A percentile compares a stretch with the other conserved stretches of the same genome.
These are phyloP conservation scores for Saccharomyces hybrid DNA, from an alignment of 1,139 yeast genomes.

Conservation along the genomic window DNA sequence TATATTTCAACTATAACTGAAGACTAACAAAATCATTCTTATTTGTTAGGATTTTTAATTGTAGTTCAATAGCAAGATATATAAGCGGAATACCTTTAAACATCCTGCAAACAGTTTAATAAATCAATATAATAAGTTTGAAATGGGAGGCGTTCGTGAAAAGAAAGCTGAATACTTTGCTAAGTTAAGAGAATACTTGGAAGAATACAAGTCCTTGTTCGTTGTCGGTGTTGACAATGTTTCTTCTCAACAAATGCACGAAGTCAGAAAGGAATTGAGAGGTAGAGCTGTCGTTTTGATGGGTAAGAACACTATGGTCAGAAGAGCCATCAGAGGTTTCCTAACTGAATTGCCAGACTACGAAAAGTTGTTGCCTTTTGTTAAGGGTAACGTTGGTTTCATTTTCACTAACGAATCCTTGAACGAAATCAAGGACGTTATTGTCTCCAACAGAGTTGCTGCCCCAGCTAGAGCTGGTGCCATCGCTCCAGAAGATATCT, in stretches of 20 bases:
- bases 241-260: constrained; percentile 99
- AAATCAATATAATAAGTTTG: constrained; percentile 46
- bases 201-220: constrained; percentile 96
- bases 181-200: constrained; percentile 91
- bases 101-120: constrained; percentile 67
- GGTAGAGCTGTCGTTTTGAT: constrained; percentile 89
- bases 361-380: constrained; percentile 89
- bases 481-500: constrained; percentile 94
- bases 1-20: not conserved
- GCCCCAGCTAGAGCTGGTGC: constrained; percentile 99
- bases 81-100: constrained; percentile 57
- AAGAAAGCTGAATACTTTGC: constrained; percentile 92
- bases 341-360: constrained; percentile 87
- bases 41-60: not conserved
- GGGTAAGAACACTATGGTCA: constrained; percentile 99
- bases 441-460: constrained; percentile 90
- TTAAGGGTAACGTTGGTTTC: constrained; percentile 98
- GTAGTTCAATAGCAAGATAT: not conserved
- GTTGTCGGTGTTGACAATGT: constrained; percentile 99
- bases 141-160: constrained; percentile 99
- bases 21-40: too few species aligned
- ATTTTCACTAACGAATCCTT: constrained; percentile 96
- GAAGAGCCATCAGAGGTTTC: constrained; percentile 99
- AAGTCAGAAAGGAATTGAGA: constrained; percentile 95
- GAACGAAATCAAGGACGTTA: constrained; percentile 81